These are phyloP conservation scores for Xylaria sp. DNA, from an alignment of 2,329 filamentous ascomycete species.

Conservation along the genomic window DNA sequence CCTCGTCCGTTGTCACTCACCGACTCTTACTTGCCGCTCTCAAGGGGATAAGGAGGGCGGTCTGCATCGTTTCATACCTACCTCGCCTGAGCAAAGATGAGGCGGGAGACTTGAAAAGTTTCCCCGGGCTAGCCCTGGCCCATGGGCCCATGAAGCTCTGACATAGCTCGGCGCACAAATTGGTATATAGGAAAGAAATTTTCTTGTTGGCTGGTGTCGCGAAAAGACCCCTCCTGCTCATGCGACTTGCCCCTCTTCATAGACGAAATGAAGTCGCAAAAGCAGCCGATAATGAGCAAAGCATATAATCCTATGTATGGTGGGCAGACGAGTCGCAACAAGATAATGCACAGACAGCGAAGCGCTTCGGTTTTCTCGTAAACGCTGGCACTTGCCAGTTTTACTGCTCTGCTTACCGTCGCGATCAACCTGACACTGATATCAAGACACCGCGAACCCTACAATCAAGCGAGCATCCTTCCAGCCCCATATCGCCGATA, in stretches of 20 bases:
- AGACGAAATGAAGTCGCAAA: slow-evolving; percentile 24
- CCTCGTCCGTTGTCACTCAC: slow-evolving; percentile 45
- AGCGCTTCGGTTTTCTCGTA: slow-evolving; percentile 21
- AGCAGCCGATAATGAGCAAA: slow-evolving; percentile 17
- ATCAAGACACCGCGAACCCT: slow-evolving; percentile 20
- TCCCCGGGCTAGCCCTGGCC: slow-evolving; percentile 31
- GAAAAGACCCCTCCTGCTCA: slow-evolving; percentile 43
- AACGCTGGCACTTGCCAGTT: slow-evolving; percentile 27
- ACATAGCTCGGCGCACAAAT: slow-evolving; percentile 47
- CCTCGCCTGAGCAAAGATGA: slow-evolving; percentile 45
- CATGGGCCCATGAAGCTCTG: slow-evolving; percentile 33
- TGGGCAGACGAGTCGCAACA: slow-evolving; percentile 13
- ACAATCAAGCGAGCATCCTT: slow-evolving; percentile 7
- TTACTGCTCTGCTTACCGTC: slow-evolving; percentile 15
- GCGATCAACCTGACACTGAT: slow-evolving; percentile 9
- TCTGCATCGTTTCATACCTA: slow-evolving; percentile 45
- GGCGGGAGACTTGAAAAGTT: slow-evolving; percentile 23
- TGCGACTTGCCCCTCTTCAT: slow-evolving; percentile 38
- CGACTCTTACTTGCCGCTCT: slow-evolving; percentile 42
- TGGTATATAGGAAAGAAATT: slow-evolving; percentile 36
- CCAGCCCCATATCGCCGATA: slow-evolving; percentile 28
- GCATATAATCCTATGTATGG: not conserved
- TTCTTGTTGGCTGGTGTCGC: slow-evolving; percentile 41
- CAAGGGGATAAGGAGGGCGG: slow-evolving; percentile 40
- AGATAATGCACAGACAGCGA: slow-evolving; percentile 29